Evolutionary conservation across 2,329 filamentous ascomycete species (phyloP).

Genomic region (Pyrenochaeta sp.): DNA sequence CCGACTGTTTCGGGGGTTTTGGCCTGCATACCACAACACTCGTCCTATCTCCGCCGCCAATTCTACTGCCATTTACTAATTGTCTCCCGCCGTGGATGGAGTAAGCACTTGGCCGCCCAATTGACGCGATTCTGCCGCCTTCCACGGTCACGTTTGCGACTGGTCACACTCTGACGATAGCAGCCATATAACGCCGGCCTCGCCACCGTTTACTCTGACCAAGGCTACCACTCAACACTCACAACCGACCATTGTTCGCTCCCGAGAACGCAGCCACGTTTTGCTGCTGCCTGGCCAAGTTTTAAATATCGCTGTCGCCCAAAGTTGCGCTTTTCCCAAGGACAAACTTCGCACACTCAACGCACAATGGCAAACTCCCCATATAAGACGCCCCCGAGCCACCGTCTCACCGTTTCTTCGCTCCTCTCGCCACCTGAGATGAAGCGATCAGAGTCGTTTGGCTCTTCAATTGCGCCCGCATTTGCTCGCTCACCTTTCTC

Average conservation of each 20-base stretch:
- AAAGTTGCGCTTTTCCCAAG: slow-evolving; percentile 12
- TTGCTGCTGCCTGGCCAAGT: slow-evolving; percentile 18
- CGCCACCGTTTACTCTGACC: slow-evolving; percentile 32
- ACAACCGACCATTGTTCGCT: slow-evolving; percentile 16
- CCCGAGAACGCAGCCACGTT: slow-evolving; percentile 8
- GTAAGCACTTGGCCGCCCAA: slow-evolving; percentile 37
- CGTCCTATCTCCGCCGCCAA: slow-evolving; percentile 39
- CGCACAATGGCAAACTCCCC: slow-evolving; percentile 41
- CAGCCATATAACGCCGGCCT: slow-evolving; percentile 27
- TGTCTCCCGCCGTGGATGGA: slow-evolving; percentile 20
- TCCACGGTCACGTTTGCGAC: slow-evolving; percentile 37
- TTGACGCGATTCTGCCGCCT: slow-evolving; percentile 42
- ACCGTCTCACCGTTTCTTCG: slow-evolving; percentile 48
- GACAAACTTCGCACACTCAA: slow-evolving; percentile 29
- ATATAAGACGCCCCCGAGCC: slow-evolving; percentile 39
- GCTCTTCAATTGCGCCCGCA: slow-evolving; percentile 38
- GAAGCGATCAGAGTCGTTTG: slow-evolving; percentile 51
- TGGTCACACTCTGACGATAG: slow-evolving; percentile 25
- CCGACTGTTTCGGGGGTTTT: slow-evolving; percentile 37
- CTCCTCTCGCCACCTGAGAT: slow-evolving; percentile 53
- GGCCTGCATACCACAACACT: slow-evolving; percentile 21
- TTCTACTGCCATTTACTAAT: slow-evolving; percentile 34
- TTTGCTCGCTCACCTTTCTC: slow-evolving; percentile 34
- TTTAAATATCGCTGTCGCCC: slow-evolving; percentile 17
- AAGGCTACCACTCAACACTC: slow-evolving; percentile 22